phyloP scores from a whole-genome alignment of 108 stramenopile genomes.

The Cylindrotheca closterium region DNA sequence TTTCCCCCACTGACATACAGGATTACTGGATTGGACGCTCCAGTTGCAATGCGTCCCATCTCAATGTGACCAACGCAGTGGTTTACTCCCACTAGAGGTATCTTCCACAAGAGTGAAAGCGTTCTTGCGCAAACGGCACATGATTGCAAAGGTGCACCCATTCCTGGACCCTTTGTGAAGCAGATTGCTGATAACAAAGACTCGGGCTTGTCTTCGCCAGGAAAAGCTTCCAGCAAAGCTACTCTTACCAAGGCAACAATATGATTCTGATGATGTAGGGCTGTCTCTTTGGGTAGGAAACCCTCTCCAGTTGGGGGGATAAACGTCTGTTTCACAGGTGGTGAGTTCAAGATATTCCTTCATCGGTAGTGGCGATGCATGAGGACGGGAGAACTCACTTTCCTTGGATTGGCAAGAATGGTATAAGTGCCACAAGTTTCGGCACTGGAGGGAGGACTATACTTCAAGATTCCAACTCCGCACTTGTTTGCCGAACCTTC shows the following conservation, averaged over 20 bases:
- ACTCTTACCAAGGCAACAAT: conserved; percentile 89
- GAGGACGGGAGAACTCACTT: too few species aligned
- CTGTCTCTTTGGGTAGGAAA: conserved; percentile 96
- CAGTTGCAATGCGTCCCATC: conserved; percentile 97
- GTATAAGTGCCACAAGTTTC: conserved; percentile 50
- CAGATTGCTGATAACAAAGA: conserved; percentile 65
- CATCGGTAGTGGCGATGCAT: too few species aligned
- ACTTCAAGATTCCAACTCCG: conserved; percentile 92
- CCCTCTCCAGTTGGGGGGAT: conserved; percentile 94
- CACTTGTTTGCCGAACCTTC: conserved; percentile 99
- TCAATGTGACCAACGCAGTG: conserved; percentile 99
- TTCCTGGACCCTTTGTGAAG: conserved; percentile 97
- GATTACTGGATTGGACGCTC: conserved; percentile 89
- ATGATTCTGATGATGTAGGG: conserved; percentile 96
- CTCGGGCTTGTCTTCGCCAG: conserved; percentile 21
- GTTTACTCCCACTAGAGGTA: conserved; percentile 95
- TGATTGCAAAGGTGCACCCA: conserved; percentile 96
- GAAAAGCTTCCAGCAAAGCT: conserved; percentile 88
- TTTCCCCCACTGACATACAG: conserved; percentile 98
- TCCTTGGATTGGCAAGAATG: conserved; percentile 91
- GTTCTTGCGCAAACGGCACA: conserved; percentile 92
- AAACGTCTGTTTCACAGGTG: too few species aligned
- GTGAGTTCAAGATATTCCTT: too few species aligned
- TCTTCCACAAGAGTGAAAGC: conserved; percentile 82
- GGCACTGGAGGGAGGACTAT: conserved; percentile 41